Conservation (phyloP, 805 yeast species). For the Wickerhamiella galacta region DNA sequence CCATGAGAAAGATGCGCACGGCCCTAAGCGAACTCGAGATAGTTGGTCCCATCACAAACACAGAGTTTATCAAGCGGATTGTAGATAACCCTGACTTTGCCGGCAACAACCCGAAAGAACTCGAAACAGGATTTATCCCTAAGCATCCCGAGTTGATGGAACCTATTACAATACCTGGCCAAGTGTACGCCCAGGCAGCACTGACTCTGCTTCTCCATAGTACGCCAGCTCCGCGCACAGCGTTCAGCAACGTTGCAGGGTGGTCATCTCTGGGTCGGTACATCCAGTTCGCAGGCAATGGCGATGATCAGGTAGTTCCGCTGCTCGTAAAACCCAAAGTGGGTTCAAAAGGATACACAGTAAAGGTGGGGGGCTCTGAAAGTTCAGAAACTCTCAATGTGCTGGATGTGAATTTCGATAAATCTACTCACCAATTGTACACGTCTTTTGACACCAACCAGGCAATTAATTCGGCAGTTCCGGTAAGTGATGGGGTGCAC, state of each 20-base stretch:
- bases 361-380: background rate
- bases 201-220: slow-evolving; percentile 11
- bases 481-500: slow-evolving; percentile 11
- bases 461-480: slow-evolving; percentile 14
- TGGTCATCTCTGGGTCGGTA: slow-evolving; percentile 9
- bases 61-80: slow-evolving; percentile 20
- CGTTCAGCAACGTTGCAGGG: slow-evolving; percentile 1
- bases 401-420: background rate
- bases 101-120: slow-evolving; percentile 16
- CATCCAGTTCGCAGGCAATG: slow-evolving; percentile 7
- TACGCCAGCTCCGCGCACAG: background rate
- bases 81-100: slow-evolving; percentile 15
- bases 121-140: slow-evolving; percentile 21
- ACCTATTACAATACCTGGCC: slow-evolving; percentile 9
- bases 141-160: slow-evolving; percentile 14
- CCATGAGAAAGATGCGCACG: slow-evolving; percentile 15
- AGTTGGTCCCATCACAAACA: slow-evolving; percentile 21
- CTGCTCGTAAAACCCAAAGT: background rate
- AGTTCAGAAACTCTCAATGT: background rate
- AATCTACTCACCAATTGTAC: background rate
- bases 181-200: slow-evolving; percentile 19
- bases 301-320: background rate
- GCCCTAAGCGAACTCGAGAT: slow-evolving; percentile 19
- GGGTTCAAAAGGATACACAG: background rate
- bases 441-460: slow-evolving; percentile 7